A percentile compares a stretch with the other conserved stretches of the same genome.
These are phyloP conservation scores for Globisporangium paroecandrum DNA, from an alignment of 352 stramenopile genomes.

Conservation along the genomic window DNA sequence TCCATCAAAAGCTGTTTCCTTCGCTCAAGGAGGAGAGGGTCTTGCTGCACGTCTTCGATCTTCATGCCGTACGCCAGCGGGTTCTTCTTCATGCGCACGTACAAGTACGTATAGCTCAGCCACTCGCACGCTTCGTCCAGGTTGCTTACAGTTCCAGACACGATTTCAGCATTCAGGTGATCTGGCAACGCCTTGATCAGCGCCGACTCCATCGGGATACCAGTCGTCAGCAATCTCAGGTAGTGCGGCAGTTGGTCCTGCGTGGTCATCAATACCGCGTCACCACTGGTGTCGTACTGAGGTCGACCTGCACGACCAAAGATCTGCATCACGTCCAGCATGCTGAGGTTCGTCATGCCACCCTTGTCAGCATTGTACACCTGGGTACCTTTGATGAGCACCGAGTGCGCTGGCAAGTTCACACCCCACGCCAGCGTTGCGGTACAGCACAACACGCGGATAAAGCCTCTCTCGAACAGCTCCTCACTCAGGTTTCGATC, in stretches of 20 bases:
- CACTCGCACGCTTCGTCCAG: conserved; percentile 95
- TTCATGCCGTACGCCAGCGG: conserved; percentile 97
- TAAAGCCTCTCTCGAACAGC: conserved; percentile 96
- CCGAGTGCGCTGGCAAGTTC: conserved; percentile 98
- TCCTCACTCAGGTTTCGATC: conserved; percentile 96
- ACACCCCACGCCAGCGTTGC: conserved; percentile 99
- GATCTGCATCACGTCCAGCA: conserved; percentile 99
- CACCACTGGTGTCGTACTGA: conserved; percentile 99
- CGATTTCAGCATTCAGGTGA: conserved; percentile 99
- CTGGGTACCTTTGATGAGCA: conserved; percentile 99
- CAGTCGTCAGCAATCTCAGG: conserved; percentile 92
- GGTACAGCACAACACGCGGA: conserved; percentile 98
- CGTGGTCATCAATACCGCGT: conserved; percentile 98
- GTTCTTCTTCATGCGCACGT: conserved; percentile 98
- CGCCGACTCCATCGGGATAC: conserved; percentile 97
- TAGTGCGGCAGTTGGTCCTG: conserved; percentile 93
- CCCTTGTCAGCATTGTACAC: conserved; percentile 99
- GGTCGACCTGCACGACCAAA: conserved; percentile 97
- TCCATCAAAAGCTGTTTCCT: conserved; percentile 69
- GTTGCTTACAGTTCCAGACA: conserved; percentile 97
- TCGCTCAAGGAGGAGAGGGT: conserved; percentile 82
- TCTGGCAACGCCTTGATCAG: conserved; percentile 99
- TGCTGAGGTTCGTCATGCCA: conserved; percentile 95
- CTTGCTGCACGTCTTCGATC: conserved; percentile 88
- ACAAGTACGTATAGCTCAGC: conserved; percentile 99